Base-by-base conservation (phyloP, 371 early-diverging fungal species). In the Actinomortierella ambigua region DNA sequence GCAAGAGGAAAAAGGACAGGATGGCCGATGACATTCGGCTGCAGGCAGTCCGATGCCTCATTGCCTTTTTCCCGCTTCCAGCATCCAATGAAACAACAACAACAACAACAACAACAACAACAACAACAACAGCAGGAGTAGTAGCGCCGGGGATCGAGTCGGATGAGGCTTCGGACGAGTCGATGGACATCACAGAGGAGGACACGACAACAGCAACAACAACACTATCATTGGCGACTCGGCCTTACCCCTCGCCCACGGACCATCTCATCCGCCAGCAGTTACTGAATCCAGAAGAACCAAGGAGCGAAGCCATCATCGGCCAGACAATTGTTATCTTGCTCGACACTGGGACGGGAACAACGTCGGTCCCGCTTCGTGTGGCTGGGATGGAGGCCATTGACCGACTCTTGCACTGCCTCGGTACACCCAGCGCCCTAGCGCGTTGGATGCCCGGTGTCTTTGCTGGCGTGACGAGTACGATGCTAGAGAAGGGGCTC, bases 11-110 rank as follows among this genome's bases (percentile, higher is more conserved):
- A 26, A 67, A 56, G 41, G 58, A 67, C 58, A 59, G 47, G 39
- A 66, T 73, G 75, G 27, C 60, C 11, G 75, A 73, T 34, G 75
- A 73, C 17, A 43, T 50, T 9, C 75, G 75, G n/a, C 42, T 73
- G 2, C 53, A 50, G 1, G 67, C 67, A 17, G 28, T 73, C 17
- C 52, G 57, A 4, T 67, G 67, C 28, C 28, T 73, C 23, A 56
- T 73, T 3, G 40, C 63, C 18, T 55, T 59, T 3, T 22, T 67
- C 1, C 75, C 75, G 7, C 39, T n/a, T 67, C 23, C 49, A 51
- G n/a, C 50, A 34, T 24, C 27, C 22, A 0, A 39, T 49, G 1
- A 52, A 50, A 1, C 24, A 18, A 27, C 2, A 18, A n/a, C n/a
- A n/a, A n/a, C n/a, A n/a, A n/a, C n/a, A n/a, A n/a, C n/a, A n/a